Evolutionary conservation across 2,329 filamentous ascomycete species (phyloP).

Genomic region (Fusarium graminum): DNA sequence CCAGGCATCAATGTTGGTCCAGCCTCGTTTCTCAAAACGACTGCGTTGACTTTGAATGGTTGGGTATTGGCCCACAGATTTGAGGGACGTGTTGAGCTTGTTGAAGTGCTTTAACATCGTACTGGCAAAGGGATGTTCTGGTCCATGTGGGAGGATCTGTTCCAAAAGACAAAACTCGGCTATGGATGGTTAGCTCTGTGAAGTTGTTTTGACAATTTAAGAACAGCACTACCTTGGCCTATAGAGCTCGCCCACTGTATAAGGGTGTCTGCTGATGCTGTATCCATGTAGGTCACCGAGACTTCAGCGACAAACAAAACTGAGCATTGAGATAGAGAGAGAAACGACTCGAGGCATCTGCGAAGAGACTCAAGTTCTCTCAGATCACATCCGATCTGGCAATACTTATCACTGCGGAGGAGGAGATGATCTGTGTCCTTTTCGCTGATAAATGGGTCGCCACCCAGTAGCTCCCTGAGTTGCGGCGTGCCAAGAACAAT

Average conservation of each 20-base stretch:
- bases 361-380: constrained; percentile 74
- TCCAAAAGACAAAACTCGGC: constrained; percentile 87
- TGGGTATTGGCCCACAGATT: constrained; percentile 78
- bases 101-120: constrained; percentile 89
- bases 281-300: constrained; percentile 90
- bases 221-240: constrained; percentile 68
- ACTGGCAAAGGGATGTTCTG: constrained; percentile 83
- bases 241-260: constrained; percentile 83
- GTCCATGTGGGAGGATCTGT: constrained; percentile 84
- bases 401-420: constrained; percentile 77
- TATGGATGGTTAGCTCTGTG: constrained; percentile 35
- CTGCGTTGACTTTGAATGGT: constrained; percentile 72
- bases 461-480: constrained; percentile 59
- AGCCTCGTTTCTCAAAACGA: constrained; percentile 79
- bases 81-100: constrained; percentile 83
- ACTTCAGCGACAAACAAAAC: constrained; percentile 91
- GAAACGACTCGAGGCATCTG: constrained; percentile 67
- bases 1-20: constrained; percentile 70
- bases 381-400: constrained; percentile 85
- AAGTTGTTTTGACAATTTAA: neutral
- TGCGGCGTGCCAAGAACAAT: constrained; percentile 74
- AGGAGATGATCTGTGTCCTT: constrained; percentile 62
- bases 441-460: constrained; percentile 53
- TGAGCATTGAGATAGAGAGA: constrained; percentile 69
- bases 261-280: constrained; percentile 76